phyloP scores from a whole-genome alignment of 805 yeast genomes.

The Ogataea saltuana region DNA sequence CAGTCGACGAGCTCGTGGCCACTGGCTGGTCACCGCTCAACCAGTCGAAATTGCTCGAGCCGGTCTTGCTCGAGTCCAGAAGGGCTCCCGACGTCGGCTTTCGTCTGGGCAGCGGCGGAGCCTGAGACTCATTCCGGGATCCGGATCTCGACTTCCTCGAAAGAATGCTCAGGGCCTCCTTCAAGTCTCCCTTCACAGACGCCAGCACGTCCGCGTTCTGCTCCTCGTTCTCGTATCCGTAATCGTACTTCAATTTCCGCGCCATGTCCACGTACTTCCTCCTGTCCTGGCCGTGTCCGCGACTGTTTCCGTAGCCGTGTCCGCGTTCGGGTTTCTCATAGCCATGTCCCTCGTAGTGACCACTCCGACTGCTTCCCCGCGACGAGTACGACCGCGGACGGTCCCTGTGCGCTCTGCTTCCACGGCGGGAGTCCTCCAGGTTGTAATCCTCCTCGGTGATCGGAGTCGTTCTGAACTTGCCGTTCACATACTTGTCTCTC shows the following conservation, averaged over 20 bases:
- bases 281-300: slow-evolving; percentile 43
- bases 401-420: too few relatives aligned
- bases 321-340: slow-evolving; percentile 1
- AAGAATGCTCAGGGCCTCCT: slow-evolving; percentile 58
- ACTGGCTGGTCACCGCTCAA: slow-evolving; percentile 30
- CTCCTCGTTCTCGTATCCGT: slow-evolving; percentile 61
- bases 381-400: slow-evolving; percentile 10
- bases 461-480: slow-evolving; percentile 51
- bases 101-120: slow-evolving; percentile 52
- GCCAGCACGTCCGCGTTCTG: slow-evolving; percentile 63
- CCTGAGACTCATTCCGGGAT: slow-evolving; percentile 41
- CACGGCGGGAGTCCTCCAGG: slow-evolving; percentile 24
- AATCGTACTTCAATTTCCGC: slow-evolving; percentile 45
- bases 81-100: slow-evolving; percentile 35
- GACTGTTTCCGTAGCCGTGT: slow-evolving; percentile 6
- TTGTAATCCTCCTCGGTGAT: slow-evolving; percentile 40
- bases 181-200: slow-evolving; percentile 58
- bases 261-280: slow-evolving; percentile 52
- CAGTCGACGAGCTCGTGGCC: slow-evolving; percentile 13
- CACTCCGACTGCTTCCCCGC: slow-evolving; percentile 10
- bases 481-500: slow-evolving; percentile 67
- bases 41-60: slow-evolving; percentile 41
- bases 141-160: slow-evolving; percentile 40
- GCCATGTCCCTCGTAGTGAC: too few relatives aligned
- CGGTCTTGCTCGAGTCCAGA: slow-evolving; percentile 34